Percentiles rank a stretch among this genome's conserved stretches.
These are phyloP conservation scores for Chlorella vulgaris DNA, from an alignment of 139 green algal species.

Conservation along the genomic window DNA sequence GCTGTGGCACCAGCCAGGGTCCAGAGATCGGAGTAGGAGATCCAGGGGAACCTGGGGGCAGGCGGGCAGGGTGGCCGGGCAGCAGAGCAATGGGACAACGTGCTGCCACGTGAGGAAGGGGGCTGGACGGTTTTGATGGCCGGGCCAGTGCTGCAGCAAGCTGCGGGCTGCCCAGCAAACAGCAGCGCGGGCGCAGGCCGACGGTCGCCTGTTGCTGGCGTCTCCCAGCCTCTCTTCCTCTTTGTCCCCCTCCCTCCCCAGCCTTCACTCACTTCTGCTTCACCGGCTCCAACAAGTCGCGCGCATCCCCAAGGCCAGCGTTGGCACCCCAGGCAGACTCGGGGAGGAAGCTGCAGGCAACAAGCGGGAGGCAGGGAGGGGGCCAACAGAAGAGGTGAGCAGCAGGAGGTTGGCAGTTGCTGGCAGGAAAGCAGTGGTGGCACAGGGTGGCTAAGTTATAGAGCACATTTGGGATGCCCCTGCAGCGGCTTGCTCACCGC, in stretches of 20 bases:
- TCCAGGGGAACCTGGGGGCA: constrained; percentile 9
- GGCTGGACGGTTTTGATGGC: no score
- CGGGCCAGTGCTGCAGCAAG: no score
- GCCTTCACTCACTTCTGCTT: constrained; percentile 72
- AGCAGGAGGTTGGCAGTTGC: not conserved
- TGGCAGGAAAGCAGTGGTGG: not conserved
- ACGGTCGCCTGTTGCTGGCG: no score
- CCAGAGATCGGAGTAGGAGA: constrained; percentile 81
- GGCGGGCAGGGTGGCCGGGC: not conserved
- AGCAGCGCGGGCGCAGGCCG: no score
- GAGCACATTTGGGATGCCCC: no score
- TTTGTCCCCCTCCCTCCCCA: no score
- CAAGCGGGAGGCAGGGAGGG: no score
- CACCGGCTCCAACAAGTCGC: constrained; percentile 86
- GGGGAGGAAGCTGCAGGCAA: constrained; percentile 65
- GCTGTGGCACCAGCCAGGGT: constrained; percentile 85
- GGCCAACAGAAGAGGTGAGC: not conserved
- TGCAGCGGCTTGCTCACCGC: constrained; percentile 66
- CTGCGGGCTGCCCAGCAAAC: no score
- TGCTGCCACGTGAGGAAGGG: no score
- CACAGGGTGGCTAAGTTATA: no score
- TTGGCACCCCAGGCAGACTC: constrained; percentile 84
- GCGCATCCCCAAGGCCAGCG: constrained; percentile 74
- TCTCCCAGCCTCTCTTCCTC: no score
- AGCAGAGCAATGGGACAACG: not conserved